Base-by-base conservation (phyloP, 441 rosid species). In the Croton setiger region DNA sequence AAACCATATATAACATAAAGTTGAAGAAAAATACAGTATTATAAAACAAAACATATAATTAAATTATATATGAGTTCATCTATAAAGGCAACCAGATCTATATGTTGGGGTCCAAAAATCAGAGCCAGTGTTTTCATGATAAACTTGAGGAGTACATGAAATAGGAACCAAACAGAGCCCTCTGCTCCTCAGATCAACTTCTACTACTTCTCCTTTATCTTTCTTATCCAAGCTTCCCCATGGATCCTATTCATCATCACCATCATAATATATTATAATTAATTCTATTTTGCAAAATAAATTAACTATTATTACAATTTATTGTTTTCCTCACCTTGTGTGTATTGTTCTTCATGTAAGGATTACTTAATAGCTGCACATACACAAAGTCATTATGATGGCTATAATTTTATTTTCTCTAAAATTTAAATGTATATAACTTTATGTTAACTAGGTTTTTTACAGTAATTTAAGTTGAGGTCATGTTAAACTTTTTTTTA, bases 101-200 rank as follows among this genome's bases (percentile, higher is more conserved):
- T 88, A 89, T 0, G 96, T 74, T 0, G 94, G 92, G 36, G 91
- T 87, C 96, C 95, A 92, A 73, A 83, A 88, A 76, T 92, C 96
- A 3, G 95, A 78, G 72, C 91, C 95, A 0, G 80, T 74, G 78
- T 74, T 86, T 67, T 90, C 93, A 3, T 83, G 87, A 52, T 71
- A 90, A 49, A 79, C 78, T 37, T 81, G 80, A 60, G 96, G 98
- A 0, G 89, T 82, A 73, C 80, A 86, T 2, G 95, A 83, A 54
- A 85, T 64, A 0, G 98, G 98, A 76, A 92, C 88, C 72, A 92
- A 82, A 77, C 98, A 87, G 52, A 90, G 89, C 1, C 98, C 98
- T 78, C 85, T 85, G 79, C 90, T 86, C 73, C 79, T 84, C 43
- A 90, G 71, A 74, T 90, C 98, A 41, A 75, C 39, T 74, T 80